Evolutionary conservation across 139 green algal species (phyloP), one percentile per base, ranked within the genome.

Genomic region (Mesotaenium endlicherianum): DNA sequence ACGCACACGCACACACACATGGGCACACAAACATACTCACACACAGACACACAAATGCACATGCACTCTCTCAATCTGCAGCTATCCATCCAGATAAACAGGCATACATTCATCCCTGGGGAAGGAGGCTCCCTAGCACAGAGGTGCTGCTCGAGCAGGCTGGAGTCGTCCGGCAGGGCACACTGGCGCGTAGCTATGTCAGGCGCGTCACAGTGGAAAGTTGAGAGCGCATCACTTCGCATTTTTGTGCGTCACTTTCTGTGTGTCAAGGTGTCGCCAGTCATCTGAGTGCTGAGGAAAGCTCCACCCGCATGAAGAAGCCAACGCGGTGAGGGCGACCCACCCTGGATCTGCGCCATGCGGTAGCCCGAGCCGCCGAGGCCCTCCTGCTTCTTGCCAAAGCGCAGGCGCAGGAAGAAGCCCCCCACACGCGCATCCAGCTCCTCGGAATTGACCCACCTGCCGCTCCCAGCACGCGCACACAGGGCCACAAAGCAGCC

Each of bases 341-440:
- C n/a, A 64, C 75, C 75, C 44, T 1, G 38, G 8, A 82, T 42
- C 20, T 45, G 38, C 34, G 75, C 75, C 75, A 82, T 76, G 11
- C 53, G 49, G 60, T 82, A 82, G 36, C 75, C 75, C 0, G 75
- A 75, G 50, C 75, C 75, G 30, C 75, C 50, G 14, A 55, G 58
- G 31, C 39, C 49, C 49, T 76, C 49, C 42, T 80, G 39, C 2
- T 4, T 80, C 38, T 80, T 80, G 26, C 75, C 75, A 76, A 82
- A 76, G 6, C 75, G 75, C 20, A 82, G 42, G 50, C 75, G 75
- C 14, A 82, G 47, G 42, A 82, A 82, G 60, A 55, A 82, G 59
- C 75, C 75, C 43, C 38, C 60, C 31, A 82, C 53, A 75, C 60
- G 59, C 11, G 6, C 53, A 0, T 36, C 57, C 34, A 76, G 36